Evolutionary conservation across 2,329 filamentous ascomycete species (phyloP), one percentile per base, ranked within the genome.

Genomic region (Pestalotiopsis sp.): DNA sequence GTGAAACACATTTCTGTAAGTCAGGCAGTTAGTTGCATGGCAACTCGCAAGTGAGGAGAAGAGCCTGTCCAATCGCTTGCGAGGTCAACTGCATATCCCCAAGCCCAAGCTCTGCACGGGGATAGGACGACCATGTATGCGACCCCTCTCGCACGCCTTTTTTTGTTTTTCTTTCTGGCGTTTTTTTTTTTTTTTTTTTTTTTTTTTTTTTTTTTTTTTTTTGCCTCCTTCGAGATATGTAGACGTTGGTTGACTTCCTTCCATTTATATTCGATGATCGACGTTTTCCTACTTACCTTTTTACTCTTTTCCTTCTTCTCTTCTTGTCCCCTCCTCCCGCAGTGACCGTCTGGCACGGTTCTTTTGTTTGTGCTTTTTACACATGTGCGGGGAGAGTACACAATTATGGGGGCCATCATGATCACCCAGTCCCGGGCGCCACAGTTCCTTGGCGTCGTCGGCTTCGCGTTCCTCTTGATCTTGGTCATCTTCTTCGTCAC

Each of bases 401-500:
- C 17, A 36, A 59, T 13, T 17, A 59, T 59, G 57, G 57, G 27
- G 23, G 14, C 27, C 23, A 59, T 17, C 23, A 27, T 59, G 57
- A 36, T 12, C 36, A 36, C 14, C 11, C 27, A 36, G 36, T 52
- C 61, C 13, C 45, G 25, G 11, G 25, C 61, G 12, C 61, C 61
- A n/a, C 61, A 64, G 13, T 64, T 64, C 25, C 36, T 64, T 11
- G 61, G n/a, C 39, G 61, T 64, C 25, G 39, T 64, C 9, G 61
- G 61, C 20, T 17, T 64, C 17, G 61, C 36, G 12, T 45, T 64
- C n/a, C 11, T 23, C 9, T n/a, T 64, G n/a, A 45, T 64, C 61
- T 3, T 52, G 38, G 39, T 27, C 20, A 23, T 64, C 14, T 31
- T 64, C 38, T 17, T 52, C 20, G 11, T 45, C 36, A 13, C 36